These are phyloP conservation scores for Cystofilobasidium capitatum DNA, from an alignment of 768 basidiomycete species.

Conservation along the genomic window DNA sequence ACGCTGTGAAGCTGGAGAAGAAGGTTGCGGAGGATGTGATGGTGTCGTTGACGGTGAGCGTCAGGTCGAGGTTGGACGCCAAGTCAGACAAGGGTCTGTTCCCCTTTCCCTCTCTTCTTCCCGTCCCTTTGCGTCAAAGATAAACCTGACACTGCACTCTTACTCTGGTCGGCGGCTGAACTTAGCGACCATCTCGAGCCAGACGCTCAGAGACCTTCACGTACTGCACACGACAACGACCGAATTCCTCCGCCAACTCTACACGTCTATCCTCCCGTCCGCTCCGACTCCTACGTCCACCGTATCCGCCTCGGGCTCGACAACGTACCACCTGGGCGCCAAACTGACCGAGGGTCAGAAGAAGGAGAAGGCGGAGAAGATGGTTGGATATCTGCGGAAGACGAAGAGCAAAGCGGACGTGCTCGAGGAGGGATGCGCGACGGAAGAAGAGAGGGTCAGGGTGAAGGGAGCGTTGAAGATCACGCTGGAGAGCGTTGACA, in stretches of 20 bases:
- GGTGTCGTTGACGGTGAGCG: slow-evolving; percentile 66
- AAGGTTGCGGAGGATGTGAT: slow-evolving; percentile 61
- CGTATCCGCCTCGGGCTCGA: slow-evolving; percentile 31
- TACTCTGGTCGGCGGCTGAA: neutral
- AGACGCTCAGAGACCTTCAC: slow-evolving; percentile 68
- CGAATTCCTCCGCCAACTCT: slow-evolving; percentile 93
- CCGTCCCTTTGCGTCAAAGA: neutral
- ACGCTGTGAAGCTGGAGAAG: slow-evolving; percentile 61
- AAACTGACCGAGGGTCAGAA: slow-evolving; percentile 54
- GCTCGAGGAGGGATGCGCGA: neutral
- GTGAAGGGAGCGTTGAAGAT: slow-evolving; percentile 62
- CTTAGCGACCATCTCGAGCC: slow-evolving; percentile 68
- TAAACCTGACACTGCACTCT: neutral
- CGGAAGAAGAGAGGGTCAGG: neutral
- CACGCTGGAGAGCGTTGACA: slow-evolving; percentile 59
- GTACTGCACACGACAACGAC: slow-evolving; percentile 87
- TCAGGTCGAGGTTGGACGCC: slow-evolving; percentile 59
- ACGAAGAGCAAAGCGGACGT: slow-evolving; percentile 74
- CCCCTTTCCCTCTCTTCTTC: neutral
- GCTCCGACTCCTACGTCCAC: slow-evolving; percentile 31
- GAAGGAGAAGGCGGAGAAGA: slow-evolving; percentile 68
- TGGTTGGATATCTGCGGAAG: slow-evolving; percentile 70
- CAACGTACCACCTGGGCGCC: slow-evolving; percentile 48
- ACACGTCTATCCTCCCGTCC: slow-evolving; percentile 76
- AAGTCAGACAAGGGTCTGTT: slow-evolving; percentile 53